Evolutionary conservation across 2,329 filamentous ascomycete genomes (phyloP), one percentile per base, ranked within the genome.

Genomic region (Metarhizium anisopliae): DNA sequence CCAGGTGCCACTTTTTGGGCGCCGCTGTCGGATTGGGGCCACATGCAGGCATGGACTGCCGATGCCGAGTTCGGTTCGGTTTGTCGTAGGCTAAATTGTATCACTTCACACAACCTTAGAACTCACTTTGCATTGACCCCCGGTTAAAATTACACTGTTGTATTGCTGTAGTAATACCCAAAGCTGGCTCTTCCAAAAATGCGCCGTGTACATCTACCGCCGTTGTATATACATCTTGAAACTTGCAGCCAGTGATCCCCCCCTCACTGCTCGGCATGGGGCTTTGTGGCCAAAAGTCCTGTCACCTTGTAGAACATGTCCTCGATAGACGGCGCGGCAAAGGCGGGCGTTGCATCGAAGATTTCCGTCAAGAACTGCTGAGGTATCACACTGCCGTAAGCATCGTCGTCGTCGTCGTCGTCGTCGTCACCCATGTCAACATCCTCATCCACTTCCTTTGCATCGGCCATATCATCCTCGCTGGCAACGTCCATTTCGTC

Each of bases 231-330:
- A 53, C 45, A 53, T 52, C 42, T 47, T 25, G 20, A 36, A 42
- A 30, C 29, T n/a, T 25, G 18, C 14, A 16, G 6, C 25, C 11
- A 18, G 16, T 42, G 13, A 32, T n/a, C n/a, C 25, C 20, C 25
- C 18, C 25, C n/a, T 45, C 20, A n/a, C 47, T 40, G 40, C 45
- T 55, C 49, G 18, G 32, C 56, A 30, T 54, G 49, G 43, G 54
- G 51, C 56, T 82, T 85, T 58, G 79, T 74, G 1, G 81, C 79
- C 66, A 87, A 83, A 10, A 73, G 63, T 50, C 65, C 81, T 13
- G 86, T 80, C 43, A 93, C 84, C 68, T 84, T 82, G 68, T 86
- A 84, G 66, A 92, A 91, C 73, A 90, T 80, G 59, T 90, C 87
- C 68, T 87, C 83, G 25, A 92, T 81, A 11, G 86, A 82, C 25